Evolutionary conservation across 345 rosid species (phyloP), one percentile per base, ranked within the genome.

Genomic region (Gossypium bickii): DNA sequence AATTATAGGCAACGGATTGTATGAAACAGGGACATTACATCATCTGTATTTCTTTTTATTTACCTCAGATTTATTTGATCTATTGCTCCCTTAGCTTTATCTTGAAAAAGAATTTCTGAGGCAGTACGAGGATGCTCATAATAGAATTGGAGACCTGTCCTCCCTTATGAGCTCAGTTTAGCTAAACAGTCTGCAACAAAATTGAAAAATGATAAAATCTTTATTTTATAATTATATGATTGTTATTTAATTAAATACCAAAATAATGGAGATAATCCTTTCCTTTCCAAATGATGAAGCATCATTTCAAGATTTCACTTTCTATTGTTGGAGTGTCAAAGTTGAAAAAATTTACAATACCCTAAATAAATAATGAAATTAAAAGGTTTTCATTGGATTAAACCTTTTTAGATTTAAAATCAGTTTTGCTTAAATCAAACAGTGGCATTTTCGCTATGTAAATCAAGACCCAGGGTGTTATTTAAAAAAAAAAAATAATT

Each of bases 241-340:
- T 29, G 1, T 29, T 29, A 29, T 34, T 34, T 5, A 34, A 4
- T 17, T 17, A 52, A 17, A 17, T 52, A 34, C 9, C 11, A 9
- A 7, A 66, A 44, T 1, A 66, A 44, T 6, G 55, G 55, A 66
- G 70, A 20, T 44, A 65, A 64, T n/a, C 49, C 2, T 24, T n/a
- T 47, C 74, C 73, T 24, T n/a, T 47, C 74, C 73, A 65, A 79
- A 77, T 34, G 81, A 80, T 80, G 64, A 70, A 65, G 66, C 80
- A 80, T 80, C 60, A 56, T 74, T 78, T 84, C 82, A 70, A 12
- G 16, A 20, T 20, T 7, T 81, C 82, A 45, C 67, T 79, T 73
- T 79, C 77, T 56, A 9, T 47, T 25, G 83, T 63, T 79, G 83
- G 86, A 82, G 83, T 85, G 87, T 82, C 85, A 12, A 51, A 61